Conservation (phyloP, 129 eudicot species). For the Artemisia argyi region DNA sequence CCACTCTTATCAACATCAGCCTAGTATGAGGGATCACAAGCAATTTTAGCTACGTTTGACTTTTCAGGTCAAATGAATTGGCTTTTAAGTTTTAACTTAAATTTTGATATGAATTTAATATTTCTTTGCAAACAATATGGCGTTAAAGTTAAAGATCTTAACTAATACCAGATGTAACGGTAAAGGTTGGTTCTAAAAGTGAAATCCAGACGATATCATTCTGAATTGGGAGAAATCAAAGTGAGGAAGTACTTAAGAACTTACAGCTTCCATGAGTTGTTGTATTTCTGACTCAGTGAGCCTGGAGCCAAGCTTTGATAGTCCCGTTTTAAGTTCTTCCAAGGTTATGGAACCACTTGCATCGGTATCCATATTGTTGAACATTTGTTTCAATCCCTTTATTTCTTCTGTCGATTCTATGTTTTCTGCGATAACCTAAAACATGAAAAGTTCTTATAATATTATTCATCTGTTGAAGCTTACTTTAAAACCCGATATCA, state of each 20-base stretch:
- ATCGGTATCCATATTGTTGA: constrained; percentile 88
- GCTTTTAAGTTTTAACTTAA: not conserved
- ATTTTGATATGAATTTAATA: not conserved
- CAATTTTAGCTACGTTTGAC: not conserved
- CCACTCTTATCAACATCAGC: constrained; percentile 82
- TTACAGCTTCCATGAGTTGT: constrained; percentile 93
- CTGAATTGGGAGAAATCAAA: constrained; percentile 10
- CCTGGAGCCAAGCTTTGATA: constrained; percentile 80
- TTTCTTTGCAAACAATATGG: not conserved
- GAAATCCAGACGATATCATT: not conserved
- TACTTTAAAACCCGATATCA: not conserved
- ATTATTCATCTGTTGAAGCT: not conserved
- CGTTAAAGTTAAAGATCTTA: not conserved
- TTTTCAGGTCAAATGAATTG: constrained; percentile 4
- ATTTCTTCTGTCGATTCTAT: constrained; percentile 75
- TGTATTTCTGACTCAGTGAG: constrained; percentile 66
- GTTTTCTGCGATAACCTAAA: constrained; percentile 79
- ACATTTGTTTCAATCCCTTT: constrained; percentile 80
- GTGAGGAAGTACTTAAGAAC: constrained; percentile 12
- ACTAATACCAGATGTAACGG: not conserved
- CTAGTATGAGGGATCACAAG: constrained; percentile 26
- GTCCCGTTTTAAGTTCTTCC: constrained; percentile 75
- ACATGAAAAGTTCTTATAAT: not conserved
- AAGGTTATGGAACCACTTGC: constrained; percentile 83
- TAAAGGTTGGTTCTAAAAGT: not conserved